Conservation (phyloP, 129 eudicot genomes). For the Gnaphalium uliginosum region DNA sequence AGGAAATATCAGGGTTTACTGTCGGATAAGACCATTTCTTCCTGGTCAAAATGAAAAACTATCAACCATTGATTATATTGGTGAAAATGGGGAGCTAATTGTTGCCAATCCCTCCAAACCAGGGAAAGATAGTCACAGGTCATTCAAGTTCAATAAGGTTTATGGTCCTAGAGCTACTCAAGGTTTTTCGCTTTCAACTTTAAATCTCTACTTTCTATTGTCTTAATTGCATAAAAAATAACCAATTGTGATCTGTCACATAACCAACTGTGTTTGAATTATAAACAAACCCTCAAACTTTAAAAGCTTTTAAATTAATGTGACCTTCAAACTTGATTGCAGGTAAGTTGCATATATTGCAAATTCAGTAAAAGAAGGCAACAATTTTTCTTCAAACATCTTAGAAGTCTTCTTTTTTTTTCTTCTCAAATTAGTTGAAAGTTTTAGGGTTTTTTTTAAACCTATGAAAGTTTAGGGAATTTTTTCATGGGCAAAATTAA, state of each 20-base stretch:
- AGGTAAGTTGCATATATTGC: too few species aligned
- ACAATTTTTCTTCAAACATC: too few species aligned
- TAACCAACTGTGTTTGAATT: too few species aligned
- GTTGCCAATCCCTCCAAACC: slow-evolving; percentile 76
- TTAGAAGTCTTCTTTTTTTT: too few species aligned
- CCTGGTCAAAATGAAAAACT: slow-evolving; percentile 69
- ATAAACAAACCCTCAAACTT: too few species aligned
- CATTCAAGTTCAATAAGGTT: slow-evolving; percentile 91
- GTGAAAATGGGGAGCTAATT: slow-evolving; percentile 79
- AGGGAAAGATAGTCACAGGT: slow-evolving; percentile 73
- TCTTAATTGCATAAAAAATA: neutral
- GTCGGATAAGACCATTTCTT: slow-evolving; percentile 90
- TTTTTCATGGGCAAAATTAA: neutral
- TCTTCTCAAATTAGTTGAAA: neutral
- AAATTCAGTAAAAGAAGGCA: too few species aligned
- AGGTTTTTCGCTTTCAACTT: slow-evolving; percentile 51
- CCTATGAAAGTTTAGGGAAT: neutral
- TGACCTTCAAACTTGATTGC: too few species aligned
- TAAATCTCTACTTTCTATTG: neutral
- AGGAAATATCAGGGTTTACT: slow-evolving; percentile 98
- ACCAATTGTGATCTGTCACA: neutral
- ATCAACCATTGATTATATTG: slow-evolving; percentile 61
- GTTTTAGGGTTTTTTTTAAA: neutral
- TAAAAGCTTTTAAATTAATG: too few species aligned
- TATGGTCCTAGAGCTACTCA: slow-evolving; percentile 84